Percentiles rank a stretch among this genome's conserved stretches.
phyloP scores from a whole-genome alignment of 345 rosid species.

The Leavenworthia alabamica region DNA sequence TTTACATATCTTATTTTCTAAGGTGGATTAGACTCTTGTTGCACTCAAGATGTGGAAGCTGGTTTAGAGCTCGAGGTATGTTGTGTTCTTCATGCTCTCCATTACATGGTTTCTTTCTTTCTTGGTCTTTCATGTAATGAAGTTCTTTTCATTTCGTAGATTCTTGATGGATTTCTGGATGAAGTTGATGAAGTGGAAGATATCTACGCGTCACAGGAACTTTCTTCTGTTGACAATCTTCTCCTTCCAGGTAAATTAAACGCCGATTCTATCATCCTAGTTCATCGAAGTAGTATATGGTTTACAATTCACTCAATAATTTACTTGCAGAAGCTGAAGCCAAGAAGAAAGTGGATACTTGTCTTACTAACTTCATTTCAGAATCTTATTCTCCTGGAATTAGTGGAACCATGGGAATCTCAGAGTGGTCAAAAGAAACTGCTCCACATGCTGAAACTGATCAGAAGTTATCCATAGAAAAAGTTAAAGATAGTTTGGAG shows the following conservation, averaged over 20 bases:
- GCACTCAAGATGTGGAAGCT: constrained; percentile 39
- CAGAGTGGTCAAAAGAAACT: constrained; percentile 45
- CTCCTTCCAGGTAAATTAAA: constrained; percentile 42
- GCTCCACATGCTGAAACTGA: constrained; percentile 35
- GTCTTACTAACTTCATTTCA: constrained; percentile 38
- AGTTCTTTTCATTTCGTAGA: constrained; percentile 39
- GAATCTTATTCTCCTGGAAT: constrained; percentile 66
- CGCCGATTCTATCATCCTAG: not conserved
- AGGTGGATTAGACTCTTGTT: constrained; percentile 53
- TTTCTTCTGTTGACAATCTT: constrained; percentile 43
- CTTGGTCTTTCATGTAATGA: not conserved
- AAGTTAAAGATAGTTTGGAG: constrained; percentile 14
- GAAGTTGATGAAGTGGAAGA: constrained; percentile 71
- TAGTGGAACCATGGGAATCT: constrained; percentile 43
- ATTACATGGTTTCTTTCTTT: constrained; percentile 5
- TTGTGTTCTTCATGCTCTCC: constrained; percentile 28
- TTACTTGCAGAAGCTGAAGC: constrained; percentile 50
- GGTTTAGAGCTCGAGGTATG: constrained; percentile 66
- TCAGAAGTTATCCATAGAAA: constrained; percentile 30
- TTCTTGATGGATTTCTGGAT: constrained; percentile 69
- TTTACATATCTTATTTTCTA: not conserved
- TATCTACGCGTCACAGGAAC: constrained; percentile 48
- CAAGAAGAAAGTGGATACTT: constrained; percentile 39
- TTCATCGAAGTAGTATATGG: not conserved
- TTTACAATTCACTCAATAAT: not conserved